Base-by-base conservation (phyloP, 768 basidiomycete genomes). In the Amanita muscaria region DNA sequence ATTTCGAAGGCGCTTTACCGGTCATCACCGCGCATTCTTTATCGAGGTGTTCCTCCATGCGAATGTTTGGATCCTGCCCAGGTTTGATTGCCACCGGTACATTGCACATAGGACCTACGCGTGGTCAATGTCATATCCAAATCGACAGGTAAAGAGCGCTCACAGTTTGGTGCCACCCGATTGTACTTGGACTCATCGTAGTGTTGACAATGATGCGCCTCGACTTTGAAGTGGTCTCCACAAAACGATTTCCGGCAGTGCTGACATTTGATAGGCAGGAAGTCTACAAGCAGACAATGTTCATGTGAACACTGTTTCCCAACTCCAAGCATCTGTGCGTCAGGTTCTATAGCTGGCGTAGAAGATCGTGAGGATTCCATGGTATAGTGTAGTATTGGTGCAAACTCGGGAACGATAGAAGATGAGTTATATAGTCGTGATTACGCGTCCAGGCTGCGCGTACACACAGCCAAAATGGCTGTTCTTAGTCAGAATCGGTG, bases 261-360 rank as follows among this genome's bases (percentile, higher is more conserved):
- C 40, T 85, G 80, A 59, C 88, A 92, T 62, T 82, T 84, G 71
- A 90, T 84, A 0, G 88, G 88, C 9, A 91, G 67, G 52, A 89
- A 90, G 67, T 91, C 88, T 56, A 89, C 73, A 50, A 85, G 72
- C 22, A 70, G 61, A 63, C 88, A 91, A 1, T 74, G 62, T 0
- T 73, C 58, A 40, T 76, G 69, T 11, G 81, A 77, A 62, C 88
- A 91, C 54, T 86, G 81, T 46, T 76, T 72, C 5, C 86, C 85
- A 51, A 90, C 60, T 31, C 66, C 62, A 47, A 90, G 73, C 8
- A 90, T 65, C 15, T 80, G 70, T n/a, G 64, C 52, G 44, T 81
- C 74, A 44, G 62, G 71, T 40, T 71, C 68, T 10, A 53, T 44
- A 32, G 50, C 44, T 16, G 59, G 51, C 8, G 53, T 55, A 7